Base-by-base conservation (phyloP, 164 flowering plant species). In the Euptelea pleiosperma region DNA sequence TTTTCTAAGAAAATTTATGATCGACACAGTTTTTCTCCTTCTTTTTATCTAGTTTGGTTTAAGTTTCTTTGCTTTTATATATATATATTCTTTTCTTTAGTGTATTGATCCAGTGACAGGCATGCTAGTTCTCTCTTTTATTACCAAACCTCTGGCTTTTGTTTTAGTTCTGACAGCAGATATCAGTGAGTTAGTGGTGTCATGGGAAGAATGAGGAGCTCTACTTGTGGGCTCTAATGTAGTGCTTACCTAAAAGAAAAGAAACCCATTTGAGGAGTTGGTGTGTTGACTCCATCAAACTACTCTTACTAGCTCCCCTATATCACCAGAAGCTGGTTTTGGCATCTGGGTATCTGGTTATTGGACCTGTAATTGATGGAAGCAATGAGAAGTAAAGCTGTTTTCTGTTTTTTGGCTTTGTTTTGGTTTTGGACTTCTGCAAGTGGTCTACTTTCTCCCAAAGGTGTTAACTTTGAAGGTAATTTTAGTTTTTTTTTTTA, bases 391-490 rank as follows among this genome's bases (percentile, higher is more conserved):
- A 55, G 61, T 26, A 61, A 59, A 63, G 59, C 7, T 60, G 45
- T 53, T 31, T 21, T 78, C 33, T 68, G 53, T 64, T 58, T 71
- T 55, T 24, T 78, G 60, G 61, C 62, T 31, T 71, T 76, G 66
- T 63, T 82, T 7, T 77, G 73, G 62, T 53, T 79, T 58, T 77
- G 73, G 75, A 55, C 46, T 60, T 54, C 70, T 78, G 69, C 81
- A 66, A 66, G 45, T 66, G 82, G 72, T 36, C 58, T 91, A 78
- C 89, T 91, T 26, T 84, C 96, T 65, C 77, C 96, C 6, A 87
- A 84, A 78, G 97, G 97, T 49, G 93, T 91, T 28, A 91, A 91
- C 79, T 91, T 64, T 73, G 97, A 91, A 91, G 97, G 97, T 86
- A 82, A 72, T 34, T 45, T 47, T 21, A 34, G 29, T 33, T 26